A percentile compares a stretch with the other conserved stretches of the same genome.
Conservation (phyloP, 139 green algal genomes). For the Micromonas commoda region DNA sequence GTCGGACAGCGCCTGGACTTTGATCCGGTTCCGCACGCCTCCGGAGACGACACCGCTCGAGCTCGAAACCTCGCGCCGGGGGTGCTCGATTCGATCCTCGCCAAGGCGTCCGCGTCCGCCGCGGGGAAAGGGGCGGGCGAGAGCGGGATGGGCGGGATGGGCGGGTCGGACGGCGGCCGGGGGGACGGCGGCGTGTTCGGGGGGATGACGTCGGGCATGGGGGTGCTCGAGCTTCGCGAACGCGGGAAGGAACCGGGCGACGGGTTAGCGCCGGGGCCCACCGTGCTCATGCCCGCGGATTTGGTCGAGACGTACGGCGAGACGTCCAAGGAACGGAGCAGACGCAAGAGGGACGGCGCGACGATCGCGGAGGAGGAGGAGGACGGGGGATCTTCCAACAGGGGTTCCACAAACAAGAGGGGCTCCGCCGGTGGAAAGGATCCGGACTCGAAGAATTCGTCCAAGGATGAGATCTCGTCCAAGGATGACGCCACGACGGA, state of each 20-base stretch:
- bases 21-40: not conserved
- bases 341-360: too few species aligned
- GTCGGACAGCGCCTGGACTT: not conserved
- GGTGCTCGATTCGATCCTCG: not conserved
- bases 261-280: not conserved
- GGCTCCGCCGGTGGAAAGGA: not conserved
- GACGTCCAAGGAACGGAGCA: too few species aligned
- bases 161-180: too few species aligned
- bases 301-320: not conserved
- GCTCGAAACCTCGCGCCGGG: not conserved
- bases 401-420: too few species aligned
- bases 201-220: not conserved
- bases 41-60: not conserved
- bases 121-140: too few species aligned
- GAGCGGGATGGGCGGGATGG: not conserved
- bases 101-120: too few species aligned
- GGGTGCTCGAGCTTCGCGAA: not conserved
- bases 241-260: not conserved
- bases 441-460: not conserved
- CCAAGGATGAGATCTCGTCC: too few species aligned
- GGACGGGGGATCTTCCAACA: too few species aligned
- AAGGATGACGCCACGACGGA: too few species aligned
- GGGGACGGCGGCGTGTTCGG: too few species aligned
- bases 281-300: not conserved
- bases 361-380: too few species aligned